A percentile compares a stretch with the other conserved stretches of the same genome.
Conservation (phyloP, 2,329 filamentous ascomycete genomes). For the Cytospora piceae region DNA sequence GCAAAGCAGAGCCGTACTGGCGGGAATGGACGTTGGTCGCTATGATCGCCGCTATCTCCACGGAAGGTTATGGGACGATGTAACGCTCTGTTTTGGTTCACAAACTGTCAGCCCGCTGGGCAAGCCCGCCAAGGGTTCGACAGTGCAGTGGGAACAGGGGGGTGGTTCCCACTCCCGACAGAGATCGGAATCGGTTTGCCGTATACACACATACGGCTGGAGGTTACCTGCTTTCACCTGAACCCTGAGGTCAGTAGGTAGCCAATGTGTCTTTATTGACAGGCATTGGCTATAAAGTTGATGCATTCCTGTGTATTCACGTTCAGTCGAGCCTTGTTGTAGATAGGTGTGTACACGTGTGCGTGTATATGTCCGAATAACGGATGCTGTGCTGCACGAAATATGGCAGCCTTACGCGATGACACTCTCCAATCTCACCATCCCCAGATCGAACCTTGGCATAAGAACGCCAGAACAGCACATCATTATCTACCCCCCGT, state of each 20-base stretch:
- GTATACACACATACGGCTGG: background rate
- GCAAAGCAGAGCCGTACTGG: constrained; percentile 24
- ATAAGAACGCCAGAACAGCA: constrained; percentile 10
- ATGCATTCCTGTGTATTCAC: too few relatives aligned
- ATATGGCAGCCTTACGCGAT: constrained; percentile 19
- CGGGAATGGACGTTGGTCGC: constrained; percentile 25
- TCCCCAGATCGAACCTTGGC: constrained; percentile 18
- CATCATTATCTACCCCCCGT: constrained; percentile 6
- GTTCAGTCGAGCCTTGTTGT: too few relatives aligned
- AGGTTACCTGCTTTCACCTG: background rate
- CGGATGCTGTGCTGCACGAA: constrained; percentile 8
- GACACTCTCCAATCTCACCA: constrained; percentile 24
- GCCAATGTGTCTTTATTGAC: too few relatives aligned
- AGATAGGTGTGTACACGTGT: too few relatives aligned
- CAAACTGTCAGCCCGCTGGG: constrained; percentile 12
- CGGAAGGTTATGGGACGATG: constrained; percentile 11
- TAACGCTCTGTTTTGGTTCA: constrained; percentile 20
- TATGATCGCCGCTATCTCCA: constrained; percentile 24
- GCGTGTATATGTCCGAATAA: background rate
- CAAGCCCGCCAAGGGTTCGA: constrained; percentile 9
- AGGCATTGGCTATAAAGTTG: too few relatives aligned
- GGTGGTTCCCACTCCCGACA: constrained; percentile 11
- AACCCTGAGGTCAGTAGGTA: too few relatives aligned
- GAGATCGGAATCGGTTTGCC: background rate
- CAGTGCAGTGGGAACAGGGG: background rate